A percentile compares a stretch with the other conserved stretches of the same genome.
phyloP scores from a whole-genome alignment of 345 rosid genomes.

The Moringa oleifera region DNA sequence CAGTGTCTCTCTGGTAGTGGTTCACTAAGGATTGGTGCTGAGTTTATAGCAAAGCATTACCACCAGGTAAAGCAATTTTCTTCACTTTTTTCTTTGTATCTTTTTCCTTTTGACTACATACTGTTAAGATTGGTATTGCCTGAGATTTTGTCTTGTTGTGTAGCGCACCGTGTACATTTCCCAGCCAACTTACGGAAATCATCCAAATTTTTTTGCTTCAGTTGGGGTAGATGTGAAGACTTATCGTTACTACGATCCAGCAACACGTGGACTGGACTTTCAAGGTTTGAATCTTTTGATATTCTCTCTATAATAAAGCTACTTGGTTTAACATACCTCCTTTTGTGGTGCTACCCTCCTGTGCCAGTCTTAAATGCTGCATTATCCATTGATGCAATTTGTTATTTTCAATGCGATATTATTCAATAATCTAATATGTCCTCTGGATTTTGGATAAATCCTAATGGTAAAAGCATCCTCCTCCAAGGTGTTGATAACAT shows the following conservation, averaged over 20 bases:
- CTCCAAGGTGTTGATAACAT: no score
- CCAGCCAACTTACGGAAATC: constrained; percentile 89
- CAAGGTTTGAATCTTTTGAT: constrained; percentile 32
- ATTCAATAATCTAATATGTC: no score
- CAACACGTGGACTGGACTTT: constrained; percentile 74
- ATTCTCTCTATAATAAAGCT: no score
- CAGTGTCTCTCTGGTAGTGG: constrained; percentile 93
- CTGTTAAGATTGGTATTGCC: neutral
- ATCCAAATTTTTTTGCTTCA: constrained; percentile 57
- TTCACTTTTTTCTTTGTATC: neutral
- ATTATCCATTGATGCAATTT: no score
- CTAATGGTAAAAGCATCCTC: no score
- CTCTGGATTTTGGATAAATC: no score
- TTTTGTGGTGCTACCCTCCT: no score
- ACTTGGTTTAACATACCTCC: no score
- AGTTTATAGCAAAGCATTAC: constrained; percentile 76
- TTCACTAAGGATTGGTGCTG: constrained; percentile 86
- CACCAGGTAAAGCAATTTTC: constrained; percentile 40
- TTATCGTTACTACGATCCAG: constrained; percentile 79
- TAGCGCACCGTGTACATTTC: constrained; percentile 73
- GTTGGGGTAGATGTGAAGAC: constrained; percentile 71
- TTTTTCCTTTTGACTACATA: neutral
- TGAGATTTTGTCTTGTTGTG: constrained; percentile 16
- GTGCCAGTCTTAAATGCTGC: no score
- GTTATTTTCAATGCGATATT: no score